Conservation (phyloP, 2,329 filamentous ascomycete genomes). For the Lachnellula willkommii region DNA sequence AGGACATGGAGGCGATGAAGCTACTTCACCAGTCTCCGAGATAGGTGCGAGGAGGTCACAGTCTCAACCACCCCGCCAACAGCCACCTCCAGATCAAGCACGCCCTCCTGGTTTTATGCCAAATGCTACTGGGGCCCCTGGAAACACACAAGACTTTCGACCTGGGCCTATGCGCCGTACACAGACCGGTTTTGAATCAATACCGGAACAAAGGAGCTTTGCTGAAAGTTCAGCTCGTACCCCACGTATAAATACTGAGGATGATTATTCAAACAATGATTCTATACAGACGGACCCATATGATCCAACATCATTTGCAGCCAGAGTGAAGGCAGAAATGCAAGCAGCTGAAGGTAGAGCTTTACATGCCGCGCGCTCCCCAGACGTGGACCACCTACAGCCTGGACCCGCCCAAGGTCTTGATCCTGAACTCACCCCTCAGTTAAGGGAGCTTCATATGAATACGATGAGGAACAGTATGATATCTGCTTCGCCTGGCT, state of each 20-base stretch:
- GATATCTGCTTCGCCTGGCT: constrained; percentile 11
- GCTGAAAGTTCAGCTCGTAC: constrained; percentile 1
- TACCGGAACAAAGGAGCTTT: constrained; percentile 11
- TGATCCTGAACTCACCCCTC: constrained; percentile 12
- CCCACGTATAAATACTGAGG: not conserved
- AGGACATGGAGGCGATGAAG: constrained; percentile 86
- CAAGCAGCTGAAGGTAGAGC: constrained; percentile 55
- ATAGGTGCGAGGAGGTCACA: constrained; percentile 54
- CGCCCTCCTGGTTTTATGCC: constrained; percentile 1
- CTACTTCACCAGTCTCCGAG: constrained; percentile 64
- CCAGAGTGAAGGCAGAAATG: constrained; percentile 52
- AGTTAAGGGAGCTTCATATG: constrained; percentile 21
- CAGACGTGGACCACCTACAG: constrained; percentile 4
- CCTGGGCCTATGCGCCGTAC: constrained; percentile 51
- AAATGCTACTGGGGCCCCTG: constrained; percentile 25
- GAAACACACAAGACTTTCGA: constrained; percentile 36
- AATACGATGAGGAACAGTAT: constrained; percentile 27
- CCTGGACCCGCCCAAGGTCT: not conserved
- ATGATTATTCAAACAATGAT: not conserved
- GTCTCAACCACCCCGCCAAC: constrained; percentile 21
- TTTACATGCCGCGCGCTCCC: constrained; percentile 34
- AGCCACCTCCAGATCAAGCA: constrained; percentile 5
- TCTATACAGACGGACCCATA: constrained; percentile 2
- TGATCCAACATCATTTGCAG: constrained; percentile 24
- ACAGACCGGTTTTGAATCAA: constrained; percentile 47